Conservation (phyloP, 768 basidiomycete genomes). For the Russula emetica region DNA sequence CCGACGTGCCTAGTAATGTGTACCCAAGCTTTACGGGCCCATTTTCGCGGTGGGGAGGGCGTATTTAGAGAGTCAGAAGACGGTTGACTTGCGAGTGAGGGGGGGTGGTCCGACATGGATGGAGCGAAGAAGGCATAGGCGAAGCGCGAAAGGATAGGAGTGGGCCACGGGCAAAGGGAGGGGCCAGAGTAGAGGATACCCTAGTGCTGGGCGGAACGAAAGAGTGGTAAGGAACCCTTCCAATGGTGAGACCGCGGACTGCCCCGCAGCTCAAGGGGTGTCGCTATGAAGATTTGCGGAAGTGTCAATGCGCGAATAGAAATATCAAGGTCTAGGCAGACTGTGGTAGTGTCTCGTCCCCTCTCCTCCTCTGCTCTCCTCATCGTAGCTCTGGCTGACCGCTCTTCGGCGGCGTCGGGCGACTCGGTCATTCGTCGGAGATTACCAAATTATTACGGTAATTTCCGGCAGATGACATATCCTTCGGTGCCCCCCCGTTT, state of each 20-base stretch:
- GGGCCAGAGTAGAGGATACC: background rate
- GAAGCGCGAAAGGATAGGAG: constrained; percentile 5
- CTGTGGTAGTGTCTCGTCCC: background rate
- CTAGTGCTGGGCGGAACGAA: constrained; percentile 21
- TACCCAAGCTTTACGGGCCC: constrained; percentile 26
- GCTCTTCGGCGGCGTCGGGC: background rate
- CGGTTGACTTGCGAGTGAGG: background rate
- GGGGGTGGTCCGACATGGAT: constrained; percentile 18
- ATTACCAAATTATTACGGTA: background rate
- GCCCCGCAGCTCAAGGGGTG: background rate
- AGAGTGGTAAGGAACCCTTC: constrained; percentile 17
- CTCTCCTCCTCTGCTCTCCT: background rate
- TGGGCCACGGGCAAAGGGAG: constrained; percentile 6
- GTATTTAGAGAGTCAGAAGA: background rate
- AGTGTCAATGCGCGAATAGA: background rate
- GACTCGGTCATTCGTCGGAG: background rate
- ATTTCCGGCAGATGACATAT: background rate
- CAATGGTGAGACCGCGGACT: constrained; percentile 8
- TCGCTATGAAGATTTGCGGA: background rate
- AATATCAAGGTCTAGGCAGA: background rate
- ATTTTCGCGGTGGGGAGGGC: background rate
- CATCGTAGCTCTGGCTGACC: background rate
- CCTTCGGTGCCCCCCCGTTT: too few relatives aligned
- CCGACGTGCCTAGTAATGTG: constrained; percentile 68
- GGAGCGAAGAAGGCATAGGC: constrained; percentile 16